A percentile compares a stretch with the other conserved stretches of the same genome.
These are phyloP conservation scores for Scenedesmus sp. DNA, from an alignment of 163 green algal species.

Conservation along the genomic window DNA sequence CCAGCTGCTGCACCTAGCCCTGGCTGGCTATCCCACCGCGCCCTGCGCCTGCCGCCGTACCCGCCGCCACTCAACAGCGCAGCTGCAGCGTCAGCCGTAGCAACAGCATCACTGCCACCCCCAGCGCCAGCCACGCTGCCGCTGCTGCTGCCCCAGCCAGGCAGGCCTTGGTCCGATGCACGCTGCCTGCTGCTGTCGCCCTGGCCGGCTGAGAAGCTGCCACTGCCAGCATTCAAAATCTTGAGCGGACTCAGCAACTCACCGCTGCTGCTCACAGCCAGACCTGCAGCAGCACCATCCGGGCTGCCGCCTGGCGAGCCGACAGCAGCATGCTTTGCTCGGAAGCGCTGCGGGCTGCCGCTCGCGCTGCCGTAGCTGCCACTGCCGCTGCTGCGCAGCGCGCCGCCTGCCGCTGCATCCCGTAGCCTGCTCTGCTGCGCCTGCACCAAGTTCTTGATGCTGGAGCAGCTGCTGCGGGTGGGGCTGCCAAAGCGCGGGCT, in stretches of 20 bases:
- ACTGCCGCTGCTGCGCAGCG: slow-evolving; percentile 2
- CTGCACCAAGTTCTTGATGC: slow-evolving; percentile 26
- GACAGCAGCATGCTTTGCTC: neutral
- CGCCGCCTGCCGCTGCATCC: slow-evolving; percentile 5
- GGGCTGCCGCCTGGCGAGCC: neutral
- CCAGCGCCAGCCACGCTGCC: neutral
- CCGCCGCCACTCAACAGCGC: neutral
- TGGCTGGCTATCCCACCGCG: neutral
- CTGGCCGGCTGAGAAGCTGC: neutral
- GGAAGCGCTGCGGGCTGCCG: slow-evolving; percentile 20
- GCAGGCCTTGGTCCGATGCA: neutral
- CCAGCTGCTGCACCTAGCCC: neutral
- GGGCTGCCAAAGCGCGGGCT: neutral
- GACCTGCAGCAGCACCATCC: neutral
- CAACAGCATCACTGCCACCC: neutral
- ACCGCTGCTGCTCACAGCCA: neutral
- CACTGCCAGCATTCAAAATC: neutral
- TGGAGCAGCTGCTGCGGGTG: slow-evolving; percentile 12
- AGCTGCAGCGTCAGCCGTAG: neutral
- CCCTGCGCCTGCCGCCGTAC: neutral
- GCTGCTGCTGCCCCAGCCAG: neutral
- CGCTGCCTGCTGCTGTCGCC: neutral
- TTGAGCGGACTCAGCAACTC: neutral
- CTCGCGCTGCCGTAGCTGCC: neutral
- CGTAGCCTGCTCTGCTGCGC: slow-evolving; percentile 23